A percentile compares a stretch with the other conserved stretches of the same genome.
phyloP scores from a whole-genome alignment of 805 yeast genomes.

The Yamadazyma insecticola region DNA sequence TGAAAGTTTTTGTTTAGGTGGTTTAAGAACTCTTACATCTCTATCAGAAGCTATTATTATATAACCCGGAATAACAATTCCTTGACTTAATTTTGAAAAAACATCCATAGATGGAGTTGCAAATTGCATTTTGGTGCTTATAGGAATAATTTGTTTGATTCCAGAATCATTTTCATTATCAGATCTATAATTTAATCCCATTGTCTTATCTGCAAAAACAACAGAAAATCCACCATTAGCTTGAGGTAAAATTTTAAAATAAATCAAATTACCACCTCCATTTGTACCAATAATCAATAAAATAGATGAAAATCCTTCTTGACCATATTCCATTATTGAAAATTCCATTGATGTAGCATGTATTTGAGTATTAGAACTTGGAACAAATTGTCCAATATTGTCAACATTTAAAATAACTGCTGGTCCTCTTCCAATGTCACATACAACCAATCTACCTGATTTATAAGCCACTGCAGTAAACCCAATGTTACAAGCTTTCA shows the following conservation, averaged over 20 bases:
- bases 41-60: constrained; percentile 50
- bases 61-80: constrained; percentile 58
- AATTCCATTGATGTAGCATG: constrained; percentile 64
- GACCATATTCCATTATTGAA: constrained; percentile 63
- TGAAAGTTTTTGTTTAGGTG: constrained; percentile 58
- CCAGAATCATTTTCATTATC: constrained; percentile 48
- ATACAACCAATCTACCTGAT: constrained; percentile 66
- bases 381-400: constrained; percentile 21
- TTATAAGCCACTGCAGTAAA: constrained; percentile 78
- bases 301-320: constrained; percentile 69
- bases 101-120: constrained; percentile 58
- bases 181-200: constrained; percentile 32
- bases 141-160: constrained; percentile 53
- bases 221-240: constrained; percentile 57
- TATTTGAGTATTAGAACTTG: constrained; percentile 26
- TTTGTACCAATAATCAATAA: constrained; percentile 72
- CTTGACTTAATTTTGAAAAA: constrained; percentile 57
- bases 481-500: constrained; percentile 71
- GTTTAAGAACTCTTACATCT: constrained; percentile 60
- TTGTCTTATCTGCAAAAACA: constrained; percentile 41
- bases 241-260: constrained; percentile 63
- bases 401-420: constrained; percentile 52
- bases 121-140: constrained; percentile 59
- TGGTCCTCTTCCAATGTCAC: constrained; percentile 74
- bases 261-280: constrained; percentile 60